phyloP scores from a whole-genome alignment of 2,329 filamentous ascomycete species.

The Achaetomium macrosporum region DNA sequence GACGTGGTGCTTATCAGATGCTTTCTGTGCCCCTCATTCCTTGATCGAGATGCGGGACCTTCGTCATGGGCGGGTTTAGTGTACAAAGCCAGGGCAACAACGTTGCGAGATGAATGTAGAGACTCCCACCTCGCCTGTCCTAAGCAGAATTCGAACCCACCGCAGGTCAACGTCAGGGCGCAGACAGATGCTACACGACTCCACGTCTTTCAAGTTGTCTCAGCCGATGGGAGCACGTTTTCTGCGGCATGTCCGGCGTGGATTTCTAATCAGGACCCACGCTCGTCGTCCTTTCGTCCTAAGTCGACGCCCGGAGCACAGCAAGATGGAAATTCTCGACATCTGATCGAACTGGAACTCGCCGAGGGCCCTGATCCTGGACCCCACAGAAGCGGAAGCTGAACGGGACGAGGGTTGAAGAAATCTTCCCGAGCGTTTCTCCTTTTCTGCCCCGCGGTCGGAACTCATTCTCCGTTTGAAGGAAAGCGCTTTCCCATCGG shows the following conservation, averaged over 20 bases:
- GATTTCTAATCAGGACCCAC: slow-evolving; percentile 16
- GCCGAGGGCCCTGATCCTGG: background rate
- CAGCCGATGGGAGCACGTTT: slow-evolving; percentile 11
- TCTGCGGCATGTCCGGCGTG: slow-evolving; percentile 7
- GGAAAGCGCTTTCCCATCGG: background rate
- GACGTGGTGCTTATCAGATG: too few relatives aligned
- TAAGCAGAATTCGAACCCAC: background rate
- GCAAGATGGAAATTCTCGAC: slow-evolving; percentile 7
- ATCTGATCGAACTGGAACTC: background rate
- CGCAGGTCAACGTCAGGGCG: background rate
- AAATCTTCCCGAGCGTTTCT: slow-evolving; percentile 2
- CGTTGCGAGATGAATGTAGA: background rate
- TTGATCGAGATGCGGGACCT: too few relatives aligned
- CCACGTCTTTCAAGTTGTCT: background rate
- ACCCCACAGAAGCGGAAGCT: slow-evolving; percentile 1
- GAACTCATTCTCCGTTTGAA: slow-evolving; percentile 14
- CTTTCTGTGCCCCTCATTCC: too few relatives aligned
- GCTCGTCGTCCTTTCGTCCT: background rate
- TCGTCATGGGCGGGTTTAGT: too few relatives aligned
- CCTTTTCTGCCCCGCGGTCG: slow-evolving; percentile 8
- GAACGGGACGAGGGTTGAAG: background rate
- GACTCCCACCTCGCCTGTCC: background rate
- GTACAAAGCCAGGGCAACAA: too few relatives aligned
- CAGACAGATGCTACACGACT: background rate
- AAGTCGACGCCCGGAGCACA: background rate